phyloP scores from a whole-genome alignment of 2,329 filamentous ascomycete genomes.

The Arthrobotrys sinensis region DNA sequence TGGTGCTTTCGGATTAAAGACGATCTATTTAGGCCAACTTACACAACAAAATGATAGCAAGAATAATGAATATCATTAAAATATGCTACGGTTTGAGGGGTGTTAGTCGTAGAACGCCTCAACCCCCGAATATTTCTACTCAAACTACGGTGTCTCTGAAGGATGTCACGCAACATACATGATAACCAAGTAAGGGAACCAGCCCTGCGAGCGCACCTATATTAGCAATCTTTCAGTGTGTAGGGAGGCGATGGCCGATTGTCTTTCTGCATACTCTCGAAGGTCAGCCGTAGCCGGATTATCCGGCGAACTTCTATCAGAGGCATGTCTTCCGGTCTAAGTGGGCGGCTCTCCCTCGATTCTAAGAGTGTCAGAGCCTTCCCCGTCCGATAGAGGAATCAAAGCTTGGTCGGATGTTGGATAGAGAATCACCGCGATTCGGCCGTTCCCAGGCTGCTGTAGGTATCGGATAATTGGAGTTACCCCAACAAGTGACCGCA shows the following conservation, averaged over 20 bases:
- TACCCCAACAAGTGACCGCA: background rate
- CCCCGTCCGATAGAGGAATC: background rate
- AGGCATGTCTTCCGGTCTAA: constrained; percentile 29
- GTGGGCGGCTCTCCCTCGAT: background rate
- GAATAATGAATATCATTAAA: constrained; percentile 95
- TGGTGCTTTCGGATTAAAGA: constrained; percentile 18
- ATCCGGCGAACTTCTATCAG: constrained; percentile 60
- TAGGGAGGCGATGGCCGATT: background rate
- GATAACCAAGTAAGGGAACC: constrained; percentile 79
- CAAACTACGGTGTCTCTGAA: background rate
- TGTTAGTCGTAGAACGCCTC: constrained; percentile 1
- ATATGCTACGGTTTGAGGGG: constrained; percentile 74
- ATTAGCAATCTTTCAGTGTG: background rate
- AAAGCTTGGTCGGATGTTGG: background rate
- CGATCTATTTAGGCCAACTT: constrained; percentile 68
- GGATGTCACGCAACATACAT: constrained; percentile 65
- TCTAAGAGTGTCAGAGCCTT: background rate
- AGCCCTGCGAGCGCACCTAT: constrained; percentile 70
- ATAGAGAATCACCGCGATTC: background rate
- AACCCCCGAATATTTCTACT: background rate
- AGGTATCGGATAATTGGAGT: background rate
- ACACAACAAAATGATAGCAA: constrained; percentile 96
- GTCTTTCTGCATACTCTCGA: constrained; percentile 41
- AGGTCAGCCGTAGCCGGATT: constrained; percentile 52
- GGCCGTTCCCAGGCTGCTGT: too few relatives aligned